Percentiles rank a stretch among this genome's conserved stretches.
Evolutionary conservation across 352 stramenopile species (phyloP).

Genomic region (Phytopythium boreale): DNA sequence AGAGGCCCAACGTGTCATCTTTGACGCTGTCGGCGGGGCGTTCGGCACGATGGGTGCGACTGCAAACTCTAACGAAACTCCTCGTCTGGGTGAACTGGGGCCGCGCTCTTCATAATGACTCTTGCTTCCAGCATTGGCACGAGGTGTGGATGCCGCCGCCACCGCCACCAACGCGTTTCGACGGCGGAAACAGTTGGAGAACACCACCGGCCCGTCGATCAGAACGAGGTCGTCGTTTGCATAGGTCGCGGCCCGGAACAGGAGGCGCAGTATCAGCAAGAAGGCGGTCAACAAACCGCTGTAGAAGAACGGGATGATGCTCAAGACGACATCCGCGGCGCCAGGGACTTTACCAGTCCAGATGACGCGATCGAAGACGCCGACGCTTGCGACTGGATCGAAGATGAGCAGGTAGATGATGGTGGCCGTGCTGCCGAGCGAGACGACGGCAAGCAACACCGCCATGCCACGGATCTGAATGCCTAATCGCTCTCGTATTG

Average conservation of each 20-base stretch:
- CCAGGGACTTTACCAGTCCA: neutral
- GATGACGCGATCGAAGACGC: neutral
- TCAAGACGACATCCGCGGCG: neutral
- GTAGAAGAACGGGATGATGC: conserved; percentile 3
- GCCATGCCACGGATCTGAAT: neutral
- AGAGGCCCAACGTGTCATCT: neutral
- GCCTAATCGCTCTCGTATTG: neutral
- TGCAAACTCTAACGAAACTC: neutral
- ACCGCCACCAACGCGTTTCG: neutral
- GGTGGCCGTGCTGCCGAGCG: neutral
- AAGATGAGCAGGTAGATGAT: conserved; percentile 5
- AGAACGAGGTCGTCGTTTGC: neutral
- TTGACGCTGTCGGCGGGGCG: neutral
- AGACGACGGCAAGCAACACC: neutral
- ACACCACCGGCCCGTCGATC: conserved; percentile 1
- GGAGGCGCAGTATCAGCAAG: neutral
- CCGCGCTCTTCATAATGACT: neutral
- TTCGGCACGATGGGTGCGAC: neutral
- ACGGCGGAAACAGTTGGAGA: neutral
- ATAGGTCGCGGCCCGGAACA: neutral
- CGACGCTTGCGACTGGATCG: neutral
- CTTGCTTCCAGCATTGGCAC: too few relatives aligned
- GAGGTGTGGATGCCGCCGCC: neutral
- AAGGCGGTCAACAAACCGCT: neutral
- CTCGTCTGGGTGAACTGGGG: neutral